Conservation (phyloP, 768 basidiomycete species). For the Phylloporus sp. region DNA sequence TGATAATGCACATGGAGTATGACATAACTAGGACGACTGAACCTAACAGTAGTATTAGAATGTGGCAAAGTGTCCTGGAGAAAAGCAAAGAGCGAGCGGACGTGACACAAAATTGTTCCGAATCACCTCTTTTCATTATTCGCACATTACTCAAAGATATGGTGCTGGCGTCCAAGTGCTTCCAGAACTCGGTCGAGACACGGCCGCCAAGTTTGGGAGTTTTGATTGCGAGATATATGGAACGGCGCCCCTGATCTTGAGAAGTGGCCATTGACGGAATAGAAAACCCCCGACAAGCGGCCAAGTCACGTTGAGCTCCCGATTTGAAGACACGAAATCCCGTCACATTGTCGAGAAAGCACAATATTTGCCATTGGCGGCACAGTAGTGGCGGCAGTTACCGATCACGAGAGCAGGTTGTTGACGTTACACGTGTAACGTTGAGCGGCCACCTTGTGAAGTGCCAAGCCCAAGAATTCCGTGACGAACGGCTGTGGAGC, state of each 20-base stretch:
- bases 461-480: no score
- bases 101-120: neutral
- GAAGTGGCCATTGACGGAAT: neutral
- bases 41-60: neutral
- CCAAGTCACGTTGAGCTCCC: neutral
- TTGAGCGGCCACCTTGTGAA: no score
- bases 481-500: neutral
- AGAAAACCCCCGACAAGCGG: neutral
- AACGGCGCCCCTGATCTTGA: constrained; percentile 10
- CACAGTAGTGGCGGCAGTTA: neutral
- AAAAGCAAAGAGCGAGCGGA: neutral
- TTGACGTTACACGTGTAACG: constrained; percentile 29
- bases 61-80: neutral
- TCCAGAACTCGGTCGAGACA: neutral
- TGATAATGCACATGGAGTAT: neutral
- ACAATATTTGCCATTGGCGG: constrained; percentile 3
- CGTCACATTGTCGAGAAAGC: neutral
- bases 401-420: constrained; percentile 2
- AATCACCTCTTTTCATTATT: neutral
- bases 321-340: neutral
- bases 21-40: no score
- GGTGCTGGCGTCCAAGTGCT: neutral
- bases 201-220: constrained; percentile 4
- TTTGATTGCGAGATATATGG: constrained; percentile 1
- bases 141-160: neutral